These are phyloP conservation scores for Pichia deserticola DNA, from an alignment of 805 yeast genomes.

Conservation along the genomic window DNA sequence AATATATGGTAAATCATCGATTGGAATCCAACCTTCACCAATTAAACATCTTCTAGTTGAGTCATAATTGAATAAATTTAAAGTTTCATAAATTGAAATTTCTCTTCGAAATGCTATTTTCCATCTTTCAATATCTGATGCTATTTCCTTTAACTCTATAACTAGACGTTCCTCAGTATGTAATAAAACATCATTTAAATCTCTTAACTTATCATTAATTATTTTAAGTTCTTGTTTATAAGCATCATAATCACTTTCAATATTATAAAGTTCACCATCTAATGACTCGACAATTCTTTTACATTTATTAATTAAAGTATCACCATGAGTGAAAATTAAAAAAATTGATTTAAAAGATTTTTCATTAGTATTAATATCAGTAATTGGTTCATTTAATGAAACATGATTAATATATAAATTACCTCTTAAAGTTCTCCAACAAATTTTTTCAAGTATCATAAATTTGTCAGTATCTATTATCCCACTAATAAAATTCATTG, in stretches of 20 bases:
- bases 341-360: constrained; percentile 69
- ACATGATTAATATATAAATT: constrained; percentile 74
- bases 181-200: constrained; percentile 43
- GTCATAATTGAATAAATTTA: constrained; percentile 76
- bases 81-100: constrained; percentile 68
- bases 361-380: constrained; percentile 50
- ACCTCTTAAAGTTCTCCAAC: constrained; percentile 92
- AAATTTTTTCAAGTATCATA: constrained; percentile 65
- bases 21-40: constrained; percentile 97
- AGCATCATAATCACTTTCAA: constrained; percentile 35
- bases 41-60: constrained; percentile 77
- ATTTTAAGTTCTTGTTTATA: constrained; percentile 45
- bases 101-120: constrained; percentile 63
- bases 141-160: constrained; percentile 72
- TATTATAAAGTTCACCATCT: constrained; percentile 68
- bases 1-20: constrained; percentile 60
- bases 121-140: constrained; percentile 73
- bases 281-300: constrained; percentile 79
- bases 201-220: constrained; percentile 36
- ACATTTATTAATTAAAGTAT: constrained; percentile 58
- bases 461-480: constrained; percentile 68
- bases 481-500: constrained; percentile 60
- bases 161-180: constrained; percentile 62
- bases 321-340: constrained; percentile 88
- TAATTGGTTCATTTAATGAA: constrained; percentile 61